A percentile compares a stretch with the other conserved stretches of the same genome.
phyloP scores from a whole-genome alignment of 1,284 basidiomycete genomes.

The Leucoagaricus sp. region DNA sequence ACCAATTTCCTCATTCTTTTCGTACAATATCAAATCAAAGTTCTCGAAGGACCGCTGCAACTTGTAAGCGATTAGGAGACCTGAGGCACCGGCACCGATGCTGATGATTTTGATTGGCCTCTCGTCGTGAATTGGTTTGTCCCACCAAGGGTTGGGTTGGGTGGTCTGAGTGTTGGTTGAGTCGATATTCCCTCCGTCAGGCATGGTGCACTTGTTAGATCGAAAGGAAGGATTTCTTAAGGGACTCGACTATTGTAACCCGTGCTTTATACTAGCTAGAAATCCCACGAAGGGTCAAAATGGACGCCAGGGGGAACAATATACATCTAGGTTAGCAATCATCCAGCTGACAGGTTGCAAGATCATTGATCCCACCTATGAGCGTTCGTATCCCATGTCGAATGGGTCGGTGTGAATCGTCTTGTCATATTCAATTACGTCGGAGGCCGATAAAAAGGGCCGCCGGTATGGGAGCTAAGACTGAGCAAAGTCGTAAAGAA shows the following conservation, averaged over 20 bases:
- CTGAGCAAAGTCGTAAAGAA: too few species aligned
- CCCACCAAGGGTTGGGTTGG: constrained; percentile 13
- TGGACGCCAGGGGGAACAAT: too few species aligned
- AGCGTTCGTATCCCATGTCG: background rate
- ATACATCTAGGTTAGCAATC: background rate
- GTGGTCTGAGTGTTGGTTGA: background rate
- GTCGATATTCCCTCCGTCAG: background rate
- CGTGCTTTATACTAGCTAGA: background rate
- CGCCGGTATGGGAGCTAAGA: background rate
- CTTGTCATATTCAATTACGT: background rate
- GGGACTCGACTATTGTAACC: background rate
- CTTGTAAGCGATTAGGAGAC: constrained; percentile 34
- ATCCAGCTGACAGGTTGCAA: too few species aligned
- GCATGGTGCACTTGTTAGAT: background rate
- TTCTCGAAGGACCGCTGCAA: constrained; percentile 34
- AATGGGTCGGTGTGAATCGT: background rate
- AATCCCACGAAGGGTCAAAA: too few species aligned
- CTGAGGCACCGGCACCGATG: constrained; percentile 35
- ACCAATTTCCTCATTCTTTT: constrained; percentile 25
- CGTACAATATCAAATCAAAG: constrained; percentile 31
- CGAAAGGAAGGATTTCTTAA: background rate
- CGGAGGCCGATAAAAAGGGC: background rate
- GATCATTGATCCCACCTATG: too few species aligned
- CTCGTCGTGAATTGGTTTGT: constrained; percentile 28
- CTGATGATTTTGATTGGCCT: constrained; percentile 29